phyloP scores from a whole-genome alignment of 164 flowering plant genomes.

The Euptelea pleiosperma region DNA sequence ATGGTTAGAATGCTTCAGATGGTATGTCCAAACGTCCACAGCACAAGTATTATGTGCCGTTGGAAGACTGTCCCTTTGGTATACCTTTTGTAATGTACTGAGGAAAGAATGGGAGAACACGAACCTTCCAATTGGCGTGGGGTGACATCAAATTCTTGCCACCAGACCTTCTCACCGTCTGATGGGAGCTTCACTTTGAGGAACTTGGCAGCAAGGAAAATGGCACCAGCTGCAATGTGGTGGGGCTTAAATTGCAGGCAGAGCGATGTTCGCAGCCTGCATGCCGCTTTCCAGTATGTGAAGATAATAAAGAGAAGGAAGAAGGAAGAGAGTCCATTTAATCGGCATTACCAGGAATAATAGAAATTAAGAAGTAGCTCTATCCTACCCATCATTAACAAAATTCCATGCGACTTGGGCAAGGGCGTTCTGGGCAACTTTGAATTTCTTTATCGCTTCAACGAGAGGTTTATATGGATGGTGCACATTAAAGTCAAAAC shows the following conservation, averaged over 20 bases:
- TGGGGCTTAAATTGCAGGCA: conserved; percentile 85
- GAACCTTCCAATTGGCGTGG: conserved; percentile 51
- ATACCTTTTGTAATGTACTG: background rate
- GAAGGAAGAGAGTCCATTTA: no score
- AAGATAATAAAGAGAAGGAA: conserved; percentile 7
- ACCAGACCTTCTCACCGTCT: conserved; percentile 51
- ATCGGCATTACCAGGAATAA: background rate
- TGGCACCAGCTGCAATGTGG: conserved; percentile 82
- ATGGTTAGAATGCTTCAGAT: conserved; percentile 1
- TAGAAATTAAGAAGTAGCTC: conserved; percentile 1
- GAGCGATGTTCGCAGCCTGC: conserved; percentile 75
- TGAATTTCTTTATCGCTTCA: conserved; percentile 38
- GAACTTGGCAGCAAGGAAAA: conserved; percentile 82
- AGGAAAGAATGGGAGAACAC: conserved; percentile 12
- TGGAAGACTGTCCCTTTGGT: background rate
- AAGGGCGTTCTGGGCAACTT: conserved; percentile 34
- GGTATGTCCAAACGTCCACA: background rate
- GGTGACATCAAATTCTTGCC: conserved; percentile 52
- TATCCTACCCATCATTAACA: conserved; percentile 73
- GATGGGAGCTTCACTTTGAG: conserved; percentile 51
- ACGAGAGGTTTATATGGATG: conserved; percentile 35
- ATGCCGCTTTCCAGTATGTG: conserved; percentile 33
- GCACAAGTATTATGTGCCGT: background rate
- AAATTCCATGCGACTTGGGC: conserved; percentile 43
- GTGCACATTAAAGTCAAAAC: conserved; percentile 27